phyloP scores from a whole-genome alignment of 768 basidiomycete genomes.

The Mycena galopus region DNA sequence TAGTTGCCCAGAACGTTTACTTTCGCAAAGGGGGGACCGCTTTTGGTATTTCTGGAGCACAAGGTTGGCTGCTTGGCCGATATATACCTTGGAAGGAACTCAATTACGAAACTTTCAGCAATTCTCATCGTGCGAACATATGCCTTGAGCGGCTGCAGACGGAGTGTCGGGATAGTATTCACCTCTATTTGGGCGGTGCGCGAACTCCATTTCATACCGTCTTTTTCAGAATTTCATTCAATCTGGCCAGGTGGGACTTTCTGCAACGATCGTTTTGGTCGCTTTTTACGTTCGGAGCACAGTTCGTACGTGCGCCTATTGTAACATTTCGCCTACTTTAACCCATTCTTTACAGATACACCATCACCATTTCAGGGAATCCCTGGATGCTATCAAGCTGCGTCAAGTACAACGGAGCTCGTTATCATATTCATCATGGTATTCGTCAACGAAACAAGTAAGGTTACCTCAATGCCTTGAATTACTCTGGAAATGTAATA shows the following conservation, averaged over 20 bases:
- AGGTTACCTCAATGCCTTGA: neutral
- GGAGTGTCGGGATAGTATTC: slow-evolving; percentile 11
- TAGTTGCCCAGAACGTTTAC: no score
- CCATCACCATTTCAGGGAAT: neutral
- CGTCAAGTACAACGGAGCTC: neutral
- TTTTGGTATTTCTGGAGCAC: slow-evolving; percentile 13
- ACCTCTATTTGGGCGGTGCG: slow-evolving; percentile 5
- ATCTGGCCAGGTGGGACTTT: neutral
- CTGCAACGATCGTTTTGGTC: neutral
- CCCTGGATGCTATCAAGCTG: slow-evolving; percentile 15
- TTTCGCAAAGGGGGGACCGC: slow-evolving; percentile 10
- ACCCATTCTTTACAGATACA: neutral
- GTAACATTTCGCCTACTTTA: no score
- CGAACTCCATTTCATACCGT: neutral
- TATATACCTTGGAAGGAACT: neutral
- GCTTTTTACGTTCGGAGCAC: neutral
- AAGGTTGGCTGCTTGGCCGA: neutral
- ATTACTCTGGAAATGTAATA: neutral
- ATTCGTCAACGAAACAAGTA: slow-evolving; percentile 11
- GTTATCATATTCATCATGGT: slow-evolving; percentile 16
- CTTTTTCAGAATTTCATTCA: no score
- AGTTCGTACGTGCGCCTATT: slow-evolving; percentile 2
- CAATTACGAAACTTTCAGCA: neutral
- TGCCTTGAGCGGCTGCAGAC: slow-evolving; percentile 16
- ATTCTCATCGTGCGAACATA: slow-evolving; percentile 24